These are phyloP conservation scores for Trichoderma asperellum DNA, from an alignment of 2,329 filamentous ascomycete species.

Conservation along the genomic window DNA sequence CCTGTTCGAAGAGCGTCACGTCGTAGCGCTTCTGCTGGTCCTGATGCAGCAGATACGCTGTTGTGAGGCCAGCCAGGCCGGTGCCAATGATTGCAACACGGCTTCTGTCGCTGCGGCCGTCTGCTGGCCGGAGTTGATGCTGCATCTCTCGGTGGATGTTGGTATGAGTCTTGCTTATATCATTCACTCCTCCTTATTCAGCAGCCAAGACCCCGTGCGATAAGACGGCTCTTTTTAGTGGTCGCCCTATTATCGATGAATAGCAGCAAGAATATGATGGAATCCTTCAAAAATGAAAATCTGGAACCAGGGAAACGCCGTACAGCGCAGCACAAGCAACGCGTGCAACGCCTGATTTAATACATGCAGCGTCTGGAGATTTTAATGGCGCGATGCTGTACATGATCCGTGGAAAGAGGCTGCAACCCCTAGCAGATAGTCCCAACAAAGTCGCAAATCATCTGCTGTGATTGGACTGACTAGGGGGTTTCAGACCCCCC, in stretches of 20 bases:
- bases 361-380: not conserved
- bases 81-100: conserved; percentile 45
- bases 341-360: not conserved
- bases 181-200: not conserved
- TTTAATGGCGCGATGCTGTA: not conserved
- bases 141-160: not conserved
- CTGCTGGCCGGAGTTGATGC: not conserved
- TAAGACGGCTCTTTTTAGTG: not conserved
- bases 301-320: not conserved
- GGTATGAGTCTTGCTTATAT: not conserved
- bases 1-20: conserved; percentile 47
- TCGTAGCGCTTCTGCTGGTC: conserved; percentile 39
- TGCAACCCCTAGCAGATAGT: not conserved
- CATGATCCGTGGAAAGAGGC: not conserved
- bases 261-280: not conserved
- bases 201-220: not conserved
- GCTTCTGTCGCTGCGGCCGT: not conserved
- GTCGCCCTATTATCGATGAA: not conserved
- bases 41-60: conserved; percentile 42
- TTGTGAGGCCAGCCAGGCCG: conserved; percentile 45
- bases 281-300: not conserved
- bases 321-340: not conserved
- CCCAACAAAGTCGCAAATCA: conserved; percentile 14
- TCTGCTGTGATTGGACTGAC: conserved; percentile 7
- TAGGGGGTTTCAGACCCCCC: conserved; percentile 19